These are phyloP conservation scores for Cordyceps fumosorosea DNA, from an alignment of 2,329 filamentous ascomycete genomes.

Conservation along the genomic window DNA sequence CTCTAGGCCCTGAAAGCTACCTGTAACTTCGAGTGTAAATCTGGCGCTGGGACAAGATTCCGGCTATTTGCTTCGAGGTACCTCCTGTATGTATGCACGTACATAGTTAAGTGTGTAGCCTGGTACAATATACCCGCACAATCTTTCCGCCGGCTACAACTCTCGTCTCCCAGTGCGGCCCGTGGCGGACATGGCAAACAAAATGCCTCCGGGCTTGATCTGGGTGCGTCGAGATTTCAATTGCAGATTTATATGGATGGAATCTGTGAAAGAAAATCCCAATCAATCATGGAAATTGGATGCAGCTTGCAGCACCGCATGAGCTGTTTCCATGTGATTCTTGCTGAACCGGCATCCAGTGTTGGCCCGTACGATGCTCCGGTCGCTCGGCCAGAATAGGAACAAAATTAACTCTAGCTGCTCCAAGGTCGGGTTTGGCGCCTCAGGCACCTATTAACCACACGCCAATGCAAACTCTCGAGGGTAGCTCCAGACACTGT, in stretches of 20 bases:
- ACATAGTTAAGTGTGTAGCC: too few relatives aligned
- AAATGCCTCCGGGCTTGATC: neutral
- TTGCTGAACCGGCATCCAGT: neutral
- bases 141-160: neutral
- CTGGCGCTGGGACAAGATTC: neutral
- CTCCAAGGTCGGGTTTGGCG: neutral
- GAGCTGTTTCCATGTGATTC: neutral
- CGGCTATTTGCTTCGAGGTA: neutral
- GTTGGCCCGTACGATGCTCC: neutral
- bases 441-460: neutral
- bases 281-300: neutral
- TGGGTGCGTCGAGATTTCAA: neutral
- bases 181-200: neutral
- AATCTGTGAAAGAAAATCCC: neutral
- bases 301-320: neutral
- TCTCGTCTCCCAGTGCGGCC: neutral
- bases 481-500: neutral
- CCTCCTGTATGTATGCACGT: too few relatives aligned
- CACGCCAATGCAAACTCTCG: neutral
- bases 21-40: neutral
- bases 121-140: neutral
- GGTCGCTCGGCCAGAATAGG: conserved; percentile 2
- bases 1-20: neutral
- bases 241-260: neutral
- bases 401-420: neutral